Base-by-base conservation (phyloP, 768 basidiomycete species). In the Trametes cinnabarina region DNA sequence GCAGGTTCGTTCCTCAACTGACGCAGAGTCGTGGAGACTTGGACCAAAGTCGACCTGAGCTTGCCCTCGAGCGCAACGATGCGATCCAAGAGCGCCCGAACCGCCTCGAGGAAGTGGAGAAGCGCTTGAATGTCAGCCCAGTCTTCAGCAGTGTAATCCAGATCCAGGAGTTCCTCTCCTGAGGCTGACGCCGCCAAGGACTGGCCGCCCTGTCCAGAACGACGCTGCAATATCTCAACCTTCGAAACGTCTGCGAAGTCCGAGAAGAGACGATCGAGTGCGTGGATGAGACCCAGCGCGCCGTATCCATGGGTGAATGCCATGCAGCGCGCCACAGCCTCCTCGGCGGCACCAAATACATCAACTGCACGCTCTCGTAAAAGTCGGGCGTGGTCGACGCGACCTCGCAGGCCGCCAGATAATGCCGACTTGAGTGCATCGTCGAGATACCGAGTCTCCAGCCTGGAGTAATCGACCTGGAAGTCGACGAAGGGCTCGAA, bases 401-500 rank as follows among this genome's bases (percentile, higher is more conserved):
- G 76, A 0, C 44, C 78, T 49, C 77, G 75, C 4, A 75, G 68
- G 40, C 80, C 79, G 42, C 62, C 72, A 20, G 75, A 73, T 44
- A 82, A 69, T 15, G 81, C 79, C 9, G 76, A 73, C n/a, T 75
- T 75, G 17, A 92, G 74, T 1, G 76, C 73, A 46, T 83, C 79
- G 25, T 85, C 81, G 53, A 98, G 74, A 49, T 84, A 79, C 7
- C 85, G 82, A 34, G 81, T 79, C 72, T 99, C 97, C 32, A 97
- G 77, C 1, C 79, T 74, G 0, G 83, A 82, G 71, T 98, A 98
- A 54, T 95, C 89, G 17, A 84, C 77, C 65, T 98, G 96, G 60
- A 88, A 88, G 65, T 95, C 91, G 23, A 96, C 79, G 75, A 98
- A 98, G 2, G 96, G 93, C 68, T 95, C 94, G 69, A 94, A 97